Conservation (phyloP, 2,329 filamentous ascomycete species). For the Trichoderma cornu-damae region DNA sequence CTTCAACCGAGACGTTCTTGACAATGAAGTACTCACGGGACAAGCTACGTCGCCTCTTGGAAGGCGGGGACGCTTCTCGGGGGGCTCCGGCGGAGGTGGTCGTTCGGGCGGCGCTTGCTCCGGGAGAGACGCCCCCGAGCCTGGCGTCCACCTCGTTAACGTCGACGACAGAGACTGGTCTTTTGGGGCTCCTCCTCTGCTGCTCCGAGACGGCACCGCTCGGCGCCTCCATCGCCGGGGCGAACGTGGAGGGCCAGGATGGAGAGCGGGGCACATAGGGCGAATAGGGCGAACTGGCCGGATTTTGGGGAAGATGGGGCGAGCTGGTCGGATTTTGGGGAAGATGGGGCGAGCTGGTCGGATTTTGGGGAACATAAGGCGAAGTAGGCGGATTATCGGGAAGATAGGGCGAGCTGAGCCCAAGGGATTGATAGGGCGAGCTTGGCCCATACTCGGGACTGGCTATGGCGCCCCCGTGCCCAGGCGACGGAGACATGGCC, state of each 20-base stretch:
- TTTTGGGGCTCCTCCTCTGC: not conserved
- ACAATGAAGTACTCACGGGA: not conserved
- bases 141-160: constrained; percentile 55
- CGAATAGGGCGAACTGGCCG: too few species aligned
- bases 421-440: too few species aligned
- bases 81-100: constrained; percentile 43
- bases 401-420: too few species aligned
- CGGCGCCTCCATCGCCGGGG: not conserved
- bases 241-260: not conserved
- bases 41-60: not conserved
- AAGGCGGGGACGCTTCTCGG: constrained; percentile 26
- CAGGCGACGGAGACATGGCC: too few species aligned
- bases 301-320: too few species aligned
- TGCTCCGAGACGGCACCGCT: not conserved
- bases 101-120: constrained; percentile 48
- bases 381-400: too few species aligned
- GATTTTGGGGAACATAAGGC: too few species aligned
- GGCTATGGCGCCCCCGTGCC: too few species aligned
- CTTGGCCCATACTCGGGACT: too few species aligned
- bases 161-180: constrained; percentile 38
- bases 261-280: too few species aligned
- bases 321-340: too few species aligned
- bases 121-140: constrained; percentile 56
- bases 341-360: too few species aligned
- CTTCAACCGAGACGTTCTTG: constrained; percentile 30